Base-by-base conservation (phyloP, 2,329 filamentous ascomycete species). In the Mycosphaerella arachidis region DNA sequence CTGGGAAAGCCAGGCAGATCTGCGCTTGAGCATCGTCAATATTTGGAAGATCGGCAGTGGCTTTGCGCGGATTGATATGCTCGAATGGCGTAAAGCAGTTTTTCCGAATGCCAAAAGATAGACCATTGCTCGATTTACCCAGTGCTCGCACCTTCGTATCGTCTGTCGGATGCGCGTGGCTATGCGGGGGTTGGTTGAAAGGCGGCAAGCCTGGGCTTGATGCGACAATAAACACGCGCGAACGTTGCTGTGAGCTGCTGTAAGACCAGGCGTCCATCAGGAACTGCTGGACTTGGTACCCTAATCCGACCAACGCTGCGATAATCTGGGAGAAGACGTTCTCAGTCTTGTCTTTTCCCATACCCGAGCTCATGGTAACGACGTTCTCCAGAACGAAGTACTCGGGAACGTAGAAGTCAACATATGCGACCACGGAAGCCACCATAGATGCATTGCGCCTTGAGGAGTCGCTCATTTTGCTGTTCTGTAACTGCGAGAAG, bases 361-460 rank as follows among this genome's bases (percentile, higher is more conserved):
- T 56, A 12, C 52, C 53, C 51, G 76, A 80, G 0, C 88, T 81
- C 75, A 93, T 90, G 0, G 76, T 79, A 0, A 83, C 74, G 0
- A 95, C 91, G 65, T 95, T 95, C 71, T 95, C 91, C 0, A 95
- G 79, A 0, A 93, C 65, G 0, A 86, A 88, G 68, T 89, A 93
- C n/a, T 83, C 79, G 0, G 91, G 90, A 0, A 87, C 82, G 64
- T 90, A 92, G 0, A 91, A 75, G 63, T 95, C 90, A 1, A 93
- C 78, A 60, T 83, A 90, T 0, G 90, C 85, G 0, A 86, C 86
- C 40, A 93, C 90, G 0, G 89, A 89, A 0, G 89, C 90, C 0
- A 94, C 83, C 31, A 94, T 82, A 0, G 89, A 92, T 35, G 88
- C 88, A 68, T 94, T 91, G 60, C 84, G 84, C 6, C 85, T 74